These are phyloP conservation scores for Hsuehochloa calcarea DNA, from an alignment of 176 grass and related monocot genomes.

Conservation along the genomic window DNA sequence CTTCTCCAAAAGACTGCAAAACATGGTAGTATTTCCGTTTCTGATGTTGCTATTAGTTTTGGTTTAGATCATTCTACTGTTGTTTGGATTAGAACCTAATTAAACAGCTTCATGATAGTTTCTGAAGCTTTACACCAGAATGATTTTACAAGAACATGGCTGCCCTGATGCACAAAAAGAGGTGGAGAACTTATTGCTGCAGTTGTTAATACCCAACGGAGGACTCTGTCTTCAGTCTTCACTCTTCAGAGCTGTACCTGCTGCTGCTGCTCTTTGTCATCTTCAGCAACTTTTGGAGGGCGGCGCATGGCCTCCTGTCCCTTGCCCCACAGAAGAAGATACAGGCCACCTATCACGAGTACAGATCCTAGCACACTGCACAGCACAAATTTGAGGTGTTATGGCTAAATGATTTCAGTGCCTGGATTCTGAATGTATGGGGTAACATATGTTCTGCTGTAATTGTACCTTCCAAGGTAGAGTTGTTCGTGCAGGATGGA, in stretches of 20 bases:
- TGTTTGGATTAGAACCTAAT: constrained; percentile 32
- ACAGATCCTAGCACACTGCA: constrained; percentile 68
- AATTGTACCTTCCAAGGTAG: constrained; percentile 71
- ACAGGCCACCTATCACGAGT: constrained; percentile 70
- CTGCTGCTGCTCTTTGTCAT: constrained; percentile 44
- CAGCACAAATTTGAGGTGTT: neutral
- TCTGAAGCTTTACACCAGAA: neutral
- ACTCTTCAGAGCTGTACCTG: constrained; percentile 41
- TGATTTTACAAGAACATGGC: neutral
- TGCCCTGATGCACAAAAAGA: neutral
- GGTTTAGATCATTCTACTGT: constrained; percentile 1
- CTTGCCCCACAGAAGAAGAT: constrained; percentile 92
- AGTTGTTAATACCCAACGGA: constrained; percentile 22
- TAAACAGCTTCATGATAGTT: constrained; percentile 14
- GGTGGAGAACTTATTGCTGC: constrained; percentile 40
- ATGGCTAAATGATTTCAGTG: neutral
- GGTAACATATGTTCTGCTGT: neutral
- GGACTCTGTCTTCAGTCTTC: neutral
- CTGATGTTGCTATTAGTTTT: neutral
- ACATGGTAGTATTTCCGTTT: neutral
- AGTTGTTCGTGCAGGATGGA: constrained; percentile 69
- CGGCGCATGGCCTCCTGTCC: constrained; percentile 49
- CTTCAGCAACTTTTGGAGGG: constrained; percentile 38
- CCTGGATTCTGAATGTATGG: neutral
- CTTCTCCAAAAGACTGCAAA: neutral